These are phyloP conservation scores for Neonectria hederae DNA, from an alignment of 2,329 filamentous ascomycete species.

Conservation along the genomic window DNA sequence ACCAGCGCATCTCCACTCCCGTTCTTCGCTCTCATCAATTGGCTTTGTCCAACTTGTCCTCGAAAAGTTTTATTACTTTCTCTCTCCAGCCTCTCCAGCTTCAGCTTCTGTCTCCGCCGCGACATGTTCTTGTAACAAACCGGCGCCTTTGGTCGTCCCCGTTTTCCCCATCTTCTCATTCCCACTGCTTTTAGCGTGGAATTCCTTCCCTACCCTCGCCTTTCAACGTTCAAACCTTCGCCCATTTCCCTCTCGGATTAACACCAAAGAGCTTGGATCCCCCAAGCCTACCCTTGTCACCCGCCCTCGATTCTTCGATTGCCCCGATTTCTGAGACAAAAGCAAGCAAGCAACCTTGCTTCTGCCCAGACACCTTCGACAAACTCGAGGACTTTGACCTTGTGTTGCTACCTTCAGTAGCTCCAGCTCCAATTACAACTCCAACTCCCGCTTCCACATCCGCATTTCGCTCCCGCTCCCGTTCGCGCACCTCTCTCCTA, in stretches of 20 bases:
- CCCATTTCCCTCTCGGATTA: conserved; percentile 14
- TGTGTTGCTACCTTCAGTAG: not conserved
- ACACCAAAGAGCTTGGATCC: conserved; percentile 21
- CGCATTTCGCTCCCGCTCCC: not conserved
- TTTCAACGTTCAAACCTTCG: conserved; percentile 17
- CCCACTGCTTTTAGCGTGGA: conserved; percentile 38
- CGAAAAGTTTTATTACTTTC: conserved; percentile 45
- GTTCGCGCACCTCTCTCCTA: conserved; percentile 2
- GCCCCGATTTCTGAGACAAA: conserved; percentile 23
- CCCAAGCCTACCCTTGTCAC: conserved; percentile 27
- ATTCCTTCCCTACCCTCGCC: conserved; percentile 19
- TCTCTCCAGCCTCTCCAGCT: conserved; percentile 41
- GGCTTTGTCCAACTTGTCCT: conserved; percentile 43
- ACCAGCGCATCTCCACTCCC: conserved; percentile 42
- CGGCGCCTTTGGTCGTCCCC: conserved; percentile 37
- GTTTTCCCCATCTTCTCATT: conserved; percentile 31
- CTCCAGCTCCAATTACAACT: not conserved
- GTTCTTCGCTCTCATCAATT: conserved; percentile 44
- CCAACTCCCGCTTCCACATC: not conserved
- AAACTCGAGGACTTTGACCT: conserved; percentile 10
- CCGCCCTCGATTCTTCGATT: conserved; percentile 26
- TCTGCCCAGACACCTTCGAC: conserved; percentile 18
- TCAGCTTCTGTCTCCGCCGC: conserved; percentile 34
- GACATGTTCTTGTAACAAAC: conserved; percentile 42
- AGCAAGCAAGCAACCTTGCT: conserved; percentile 23